A percentile compares a stretch with the other conserved stretches of the same genome.
phyloP scores from a whole-genome alignment of 2,329 filamentous ascomycete genomes.

The Alternaria angustiovoidea region DNA sequence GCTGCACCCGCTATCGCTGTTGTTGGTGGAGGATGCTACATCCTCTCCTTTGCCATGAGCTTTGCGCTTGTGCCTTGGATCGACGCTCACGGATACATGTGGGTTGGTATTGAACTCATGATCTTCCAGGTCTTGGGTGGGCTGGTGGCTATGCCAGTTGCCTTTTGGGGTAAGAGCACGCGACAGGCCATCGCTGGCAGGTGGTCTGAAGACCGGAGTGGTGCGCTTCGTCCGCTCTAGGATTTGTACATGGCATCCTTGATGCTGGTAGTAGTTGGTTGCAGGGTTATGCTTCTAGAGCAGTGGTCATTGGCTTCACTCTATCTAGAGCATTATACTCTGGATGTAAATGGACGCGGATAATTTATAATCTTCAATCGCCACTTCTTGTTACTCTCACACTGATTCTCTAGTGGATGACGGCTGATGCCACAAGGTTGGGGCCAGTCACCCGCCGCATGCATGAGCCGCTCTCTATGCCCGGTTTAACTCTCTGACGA shows the following conservation, averaged over 20 bases:
- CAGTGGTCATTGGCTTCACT: not conserved
- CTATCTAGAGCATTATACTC: not conserved
- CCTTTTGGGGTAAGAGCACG: conserved; percentile 42
- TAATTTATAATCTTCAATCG: not conserved
- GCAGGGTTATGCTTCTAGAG: not conserved
- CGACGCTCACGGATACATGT: conserved; percentile 32
- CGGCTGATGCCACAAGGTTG: too few relatives aligned
- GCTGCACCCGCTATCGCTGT: conserved; percentile 41
- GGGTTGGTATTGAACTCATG: conserved; percentile 47
- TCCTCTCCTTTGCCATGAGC: conserved; percentile 34
- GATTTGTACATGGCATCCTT: not conserved
- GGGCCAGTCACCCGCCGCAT: too few relatives aligned
- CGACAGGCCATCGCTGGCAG: conserved; percentile 39
- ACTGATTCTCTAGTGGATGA: too few relatives aligned
- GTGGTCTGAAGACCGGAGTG: conserved; percentile 37
- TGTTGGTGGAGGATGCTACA: conserved; percentile 33
- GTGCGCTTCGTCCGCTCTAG: conserved; percentile 37
- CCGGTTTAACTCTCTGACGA: too few relatives aligned
- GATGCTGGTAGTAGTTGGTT: not conserved
- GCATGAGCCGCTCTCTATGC: too few relatives aligned
- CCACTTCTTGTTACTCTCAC: not conserved
- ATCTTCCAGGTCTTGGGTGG: conserved; percentile 45
- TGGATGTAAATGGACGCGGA: not conserved
- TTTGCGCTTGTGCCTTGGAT: conserved; percentile 39
- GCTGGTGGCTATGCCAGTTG: conserved; percentile 37